These are phyloP conservation scores for Quercus lobata DNA, from an alignment of 331 rosid species.

Conservation along the genomic window DNA sequence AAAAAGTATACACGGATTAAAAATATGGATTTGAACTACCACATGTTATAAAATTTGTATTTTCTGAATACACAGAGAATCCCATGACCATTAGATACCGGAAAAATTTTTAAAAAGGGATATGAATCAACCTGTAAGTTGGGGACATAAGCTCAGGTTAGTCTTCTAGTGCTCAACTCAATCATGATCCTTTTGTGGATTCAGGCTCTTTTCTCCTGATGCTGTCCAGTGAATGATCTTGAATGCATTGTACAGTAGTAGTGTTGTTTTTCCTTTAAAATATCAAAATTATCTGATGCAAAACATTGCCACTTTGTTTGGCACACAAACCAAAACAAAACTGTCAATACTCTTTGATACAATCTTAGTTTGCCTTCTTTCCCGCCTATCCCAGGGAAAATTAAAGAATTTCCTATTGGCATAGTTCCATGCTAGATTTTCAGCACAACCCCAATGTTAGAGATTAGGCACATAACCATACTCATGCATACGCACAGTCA, in stretches of 20 bases:
- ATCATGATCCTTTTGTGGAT: background rate
- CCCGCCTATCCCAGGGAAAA: background rate
- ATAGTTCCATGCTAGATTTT: constrained; percentile 6
- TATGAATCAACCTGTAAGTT: background rate
- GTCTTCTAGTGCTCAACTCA: background rate
- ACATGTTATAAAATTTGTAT: background rate
- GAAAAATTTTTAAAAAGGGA: background rate
- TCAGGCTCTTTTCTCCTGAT: background rate
- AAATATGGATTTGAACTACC: background rate
- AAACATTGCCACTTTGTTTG: background rate
- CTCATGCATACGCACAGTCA: constrained; percentile 60
- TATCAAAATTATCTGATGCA: background rate
- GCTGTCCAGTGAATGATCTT: background rate
- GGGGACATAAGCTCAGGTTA: background rate
- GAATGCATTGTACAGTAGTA: background rate
- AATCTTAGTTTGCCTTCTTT: background rate
- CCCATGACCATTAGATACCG: background rate
- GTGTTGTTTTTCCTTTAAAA: too few species aligned
- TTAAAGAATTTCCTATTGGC: background rate
- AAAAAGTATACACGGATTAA: background rate
- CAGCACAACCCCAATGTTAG: constrained; percentile 25
- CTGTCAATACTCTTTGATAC: background rate
- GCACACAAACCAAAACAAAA: background rate
- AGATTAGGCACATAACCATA: constrained; percentile 35
- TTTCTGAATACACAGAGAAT: background rate